phyloP scores from a whole-genome alignment of 495 filamentous ascomycete genomes.

The Apodospora peruviana region DNA sequence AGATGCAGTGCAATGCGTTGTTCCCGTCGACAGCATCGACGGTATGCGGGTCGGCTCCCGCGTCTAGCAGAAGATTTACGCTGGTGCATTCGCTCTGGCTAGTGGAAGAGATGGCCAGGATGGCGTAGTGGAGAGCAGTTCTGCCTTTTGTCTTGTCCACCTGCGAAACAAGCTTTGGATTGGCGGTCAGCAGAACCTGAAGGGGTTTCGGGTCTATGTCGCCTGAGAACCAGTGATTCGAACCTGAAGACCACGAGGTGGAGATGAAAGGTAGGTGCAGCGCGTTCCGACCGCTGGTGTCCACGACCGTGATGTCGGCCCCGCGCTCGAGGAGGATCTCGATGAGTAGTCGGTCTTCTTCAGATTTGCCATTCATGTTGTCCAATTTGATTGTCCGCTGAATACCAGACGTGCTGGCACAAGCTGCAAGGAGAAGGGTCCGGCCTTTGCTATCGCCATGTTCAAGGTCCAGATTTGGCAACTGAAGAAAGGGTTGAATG shows the following conservation, averaged over 20 bases:
- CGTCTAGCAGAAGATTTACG: conserved; percentile 1
- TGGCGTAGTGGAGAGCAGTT: conserved; percentile 13
- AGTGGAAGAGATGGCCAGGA: not conserved
- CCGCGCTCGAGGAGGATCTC: conserved; percentile 8
- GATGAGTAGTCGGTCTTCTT: conserved; percentile 1
- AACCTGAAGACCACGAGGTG: too few relatives aligned
- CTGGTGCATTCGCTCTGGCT: not conserved
- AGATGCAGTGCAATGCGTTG: conserved; percentile 21
- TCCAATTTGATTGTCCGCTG: too few relatives aligned
- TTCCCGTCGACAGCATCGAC: conserved; percentile 15
- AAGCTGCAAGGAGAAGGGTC: conserved; percentile 16
- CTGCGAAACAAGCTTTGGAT: conserved; percentile 9
- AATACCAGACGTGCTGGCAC: not conserved
- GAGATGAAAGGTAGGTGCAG: conserved; percentile 6
- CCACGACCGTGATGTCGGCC: conserved; percentile 6
- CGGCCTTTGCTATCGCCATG: conserved; percentile 8
- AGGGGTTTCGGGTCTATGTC: too few relatives aligned
- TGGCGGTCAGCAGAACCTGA: not conserved
- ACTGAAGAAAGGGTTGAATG: conserved; percentile 10
- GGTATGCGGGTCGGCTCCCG: conserved; percentile 1
- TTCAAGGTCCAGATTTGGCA: conserved; percentile 12
- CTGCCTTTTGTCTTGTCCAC: conserved; percentile 1
- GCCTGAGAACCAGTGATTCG: too few relatives aligned
- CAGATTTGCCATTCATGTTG: not conserved
- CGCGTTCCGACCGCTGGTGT: conserved; percentile 9